Base-by-base conservation (phyloP, 2,329 filamentous ascomycete species). In the Penicillium hesseltinei region DNA sequence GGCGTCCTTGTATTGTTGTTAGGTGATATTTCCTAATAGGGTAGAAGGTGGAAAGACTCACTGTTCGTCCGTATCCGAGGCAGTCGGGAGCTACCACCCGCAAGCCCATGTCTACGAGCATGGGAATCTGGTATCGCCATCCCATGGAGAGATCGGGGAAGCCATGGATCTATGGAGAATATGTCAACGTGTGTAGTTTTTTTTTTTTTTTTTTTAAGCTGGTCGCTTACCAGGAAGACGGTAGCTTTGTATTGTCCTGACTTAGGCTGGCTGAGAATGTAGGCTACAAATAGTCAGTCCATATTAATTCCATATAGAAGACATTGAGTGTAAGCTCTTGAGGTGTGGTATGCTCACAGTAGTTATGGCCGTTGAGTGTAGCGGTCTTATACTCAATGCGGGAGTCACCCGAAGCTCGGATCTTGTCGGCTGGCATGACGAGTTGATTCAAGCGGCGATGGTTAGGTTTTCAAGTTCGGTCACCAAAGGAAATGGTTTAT, bases 41-140 rank as follows among this genome's bases (percentile, higher is more conserved):
- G 17, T 44, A 23, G 52, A 23, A 25, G 5, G 29, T 43, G 33
- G 53, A 27, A 27, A 45, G 35, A 21, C 70, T 60, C 72, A 83
- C 88, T 27, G 90, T 94, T 57, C 85, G 83, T 27, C 89, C 90
- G 72, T 94, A 97, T 61, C 93, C 93, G 66, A 96, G 83, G 81
- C 92, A 88, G 75, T 97, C 91, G 0, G 91, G 89, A 11, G 86
- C 90, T 25, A 97, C 85, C 54, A 96, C 91, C 55, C 89, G 85
- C 63, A 93, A 84, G 23, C 88, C 88, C 56, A 91, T 80, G 6
- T 86, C 81, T 35, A 89, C 75, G 23, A 97, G 82, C 65, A 85
- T 76, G 0, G 92, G 92, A 58, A 97, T 89, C 75, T 97, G 92
- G 75, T 90, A 88, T 60, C 92, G 88, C 93, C 93, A 97, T 70